Evolutionary conservation across 371 early-diverging fungal genomes (phyloP).

Genomic region (Mucor racemosus): DNA sequence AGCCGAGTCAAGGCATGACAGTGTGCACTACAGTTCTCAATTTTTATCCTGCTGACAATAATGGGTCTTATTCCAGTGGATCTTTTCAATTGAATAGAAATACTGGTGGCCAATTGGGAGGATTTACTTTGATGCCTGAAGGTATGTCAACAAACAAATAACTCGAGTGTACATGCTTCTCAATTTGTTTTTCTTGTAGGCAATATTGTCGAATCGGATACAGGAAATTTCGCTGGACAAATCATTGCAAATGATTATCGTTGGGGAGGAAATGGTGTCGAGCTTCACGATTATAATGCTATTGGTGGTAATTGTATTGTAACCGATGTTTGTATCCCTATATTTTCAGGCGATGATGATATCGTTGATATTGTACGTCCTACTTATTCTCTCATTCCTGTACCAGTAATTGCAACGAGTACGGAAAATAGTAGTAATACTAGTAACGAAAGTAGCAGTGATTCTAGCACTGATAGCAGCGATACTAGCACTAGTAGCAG

Average conservation of each 20-base stretch:
- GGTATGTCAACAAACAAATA: constrained; percentile 6
- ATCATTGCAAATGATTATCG: constrained; percentile 28
- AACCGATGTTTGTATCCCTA: constrained; percentile 25
- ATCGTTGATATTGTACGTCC: background rate
- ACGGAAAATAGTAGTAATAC: too few relatives aligned
- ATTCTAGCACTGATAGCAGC: too few relatives aligned
- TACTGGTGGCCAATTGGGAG: constrained; percentile 26
- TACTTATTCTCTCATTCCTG: background rate
- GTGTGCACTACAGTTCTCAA: constrained; percentile 26
- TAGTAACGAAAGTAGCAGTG: too few relatives aligned
- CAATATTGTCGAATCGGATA: constrained; percentile 19
- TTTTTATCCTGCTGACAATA: constrained; percentile 27
- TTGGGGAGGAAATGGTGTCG: constrained; percentile 15
- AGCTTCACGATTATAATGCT: constrained; percentile 23
- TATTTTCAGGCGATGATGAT: background rate
- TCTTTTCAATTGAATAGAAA: constrained; percentile 12
- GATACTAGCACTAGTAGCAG: background rate
- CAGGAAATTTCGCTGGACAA: constrained; percentile 31
- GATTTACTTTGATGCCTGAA: constrained; percentile 26
- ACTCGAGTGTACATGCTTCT: too few relatives aligned
- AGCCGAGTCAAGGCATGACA: constrained; percentile 15
- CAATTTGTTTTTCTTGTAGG: background rate
- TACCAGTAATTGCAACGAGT: too few relatives aligned
- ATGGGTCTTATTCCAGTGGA: constrained; percentile 13
- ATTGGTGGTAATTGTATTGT: constrained; percentile 8